A percentile compares a stretch with the other conserved stretches of the same genome.
Conservation (phyloP, 2,329 filamentous ascomycete species). For the Cladosporium halotolerans region DNA sequence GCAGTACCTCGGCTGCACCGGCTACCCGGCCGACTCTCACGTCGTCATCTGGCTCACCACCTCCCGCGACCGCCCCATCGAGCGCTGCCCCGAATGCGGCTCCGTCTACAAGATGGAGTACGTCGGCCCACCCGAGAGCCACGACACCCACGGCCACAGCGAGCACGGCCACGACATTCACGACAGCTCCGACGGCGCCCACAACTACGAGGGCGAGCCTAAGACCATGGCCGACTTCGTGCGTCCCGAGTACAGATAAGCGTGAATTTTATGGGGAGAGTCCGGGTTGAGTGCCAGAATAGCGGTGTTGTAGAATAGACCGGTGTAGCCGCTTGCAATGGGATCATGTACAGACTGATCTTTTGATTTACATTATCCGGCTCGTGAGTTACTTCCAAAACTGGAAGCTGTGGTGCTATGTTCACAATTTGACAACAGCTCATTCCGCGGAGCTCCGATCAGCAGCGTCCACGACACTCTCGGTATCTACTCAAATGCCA, state of each 20-base stretch:
- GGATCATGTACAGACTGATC: conserved; percentile 10
- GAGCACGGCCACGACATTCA: conserved; percentile 45
- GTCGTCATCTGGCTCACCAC: conserved; percentile 82
- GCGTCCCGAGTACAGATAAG: conserved; percentile 86
- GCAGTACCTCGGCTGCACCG: conserved; percentile 96
- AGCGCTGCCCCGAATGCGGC: conserved; percentile 95
- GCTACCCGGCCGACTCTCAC: conserved; percentile 88
- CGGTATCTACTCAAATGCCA: too few relatives aligned
- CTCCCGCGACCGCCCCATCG: conserved; percentile 80
- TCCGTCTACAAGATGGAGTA: conserved; percentile 98
- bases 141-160: conserved; percentile 45
- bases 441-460: too few relatives aligned
- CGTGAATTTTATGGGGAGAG: neutral
- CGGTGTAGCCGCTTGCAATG: conserved; percentile 8
- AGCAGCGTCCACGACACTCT: too few relatives aligned
- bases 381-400: neutral
- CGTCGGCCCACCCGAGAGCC: conserved; percentile 72
- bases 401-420: too few relatives aligned
- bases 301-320: conserved; percentile 11
- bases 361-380: conserved; percentile 2
- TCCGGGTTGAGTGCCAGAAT: neutral
- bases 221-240: conserved; percentile 97
- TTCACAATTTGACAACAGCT: too few relatives aligned
- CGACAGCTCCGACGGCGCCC: conserved; percentile 41
- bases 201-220: conserved; percentile 64